Conservation (phyloP, 2,329 filamentous ascomycete species). For the Cladosporium cucumerinum region DNA sequence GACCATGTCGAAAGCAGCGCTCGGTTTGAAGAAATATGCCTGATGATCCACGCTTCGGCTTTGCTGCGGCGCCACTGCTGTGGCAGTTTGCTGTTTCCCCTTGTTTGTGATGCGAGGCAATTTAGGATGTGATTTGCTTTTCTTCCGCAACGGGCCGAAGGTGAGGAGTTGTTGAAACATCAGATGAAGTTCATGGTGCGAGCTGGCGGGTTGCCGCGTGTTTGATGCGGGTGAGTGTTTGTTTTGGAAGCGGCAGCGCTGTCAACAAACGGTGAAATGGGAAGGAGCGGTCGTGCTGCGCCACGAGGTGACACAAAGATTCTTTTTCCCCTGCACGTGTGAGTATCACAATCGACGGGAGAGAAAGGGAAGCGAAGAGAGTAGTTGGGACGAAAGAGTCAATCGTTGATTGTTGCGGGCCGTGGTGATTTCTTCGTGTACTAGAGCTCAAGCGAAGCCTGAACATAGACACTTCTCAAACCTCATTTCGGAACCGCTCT, state of each 20-base stretch:
- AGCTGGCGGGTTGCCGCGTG: neutral
- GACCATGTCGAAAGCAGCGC: slow-evolving; percentile 17
- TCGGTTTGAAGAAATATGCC: neutral
- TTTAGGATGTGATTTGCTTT: neutral
- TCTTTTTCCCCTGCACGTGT: neutral
- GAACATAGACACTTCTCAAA: neutral
- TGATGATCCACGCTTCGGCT: neutral
- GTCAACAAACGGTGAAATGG: neutral
- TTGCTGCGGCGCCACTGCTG: neutral
- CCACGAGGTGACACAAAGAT: neutral
- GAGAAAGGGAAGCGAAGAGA: neutral
- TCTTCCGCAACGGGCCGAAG: neutral
- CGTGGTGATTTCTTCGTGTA: neutral
- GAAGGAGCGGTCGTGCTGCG: neutral
- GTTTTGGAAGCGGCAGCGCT: neutral
- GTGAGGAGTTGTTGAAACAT: neutral
- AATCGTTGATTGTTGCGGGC: neutral
- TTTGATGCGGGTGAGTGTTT: neutral
- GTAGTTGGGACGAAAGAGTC: neutral
- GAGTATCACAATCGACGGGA: neutral
- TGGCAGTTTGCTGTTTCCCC: neutral
- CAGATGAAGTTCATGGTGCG: neutral
- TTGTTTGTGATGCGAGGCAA: neutral
- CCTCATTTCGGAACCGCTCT: neutral
- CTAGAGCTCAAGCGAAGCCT: neutral